A percentile compares a stretch with the other conserved stretches of the same genome.
These are phyloP conservation scores for Delphinella strobiligena DNA, from an alignment of 2,329 filamentous ascomycete genomes.

Conservation along the genomic window DNA sequence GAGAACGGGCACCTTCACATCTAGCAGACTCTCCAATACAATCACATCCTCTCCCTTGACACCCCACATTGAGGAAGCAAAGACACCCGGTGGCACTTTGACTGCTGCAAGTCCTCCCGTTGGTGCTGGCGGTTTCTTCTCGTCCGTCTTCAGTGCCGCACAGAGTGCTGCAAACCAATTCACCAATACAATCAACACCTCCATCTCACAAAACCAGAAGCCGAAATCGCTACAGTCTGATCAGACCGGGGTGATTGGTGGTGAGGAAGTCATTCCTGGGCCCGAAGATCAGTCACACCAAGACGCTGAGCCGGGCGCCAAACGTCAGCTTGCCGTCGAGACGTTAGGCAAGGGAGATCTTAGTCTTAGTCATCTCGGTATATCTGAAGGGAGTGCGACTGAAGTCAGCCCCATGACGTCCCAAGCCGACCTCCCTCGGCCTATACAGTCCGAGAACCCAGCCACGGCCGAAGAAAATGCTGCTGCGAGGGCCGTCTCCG, in stretches of 20 bases:
- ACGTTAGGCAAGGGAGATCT: conserved; percentile 83
- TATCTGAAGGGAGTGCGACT: conserved; percentile 40
- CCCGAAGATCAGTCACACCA: conserved; percentile 10
- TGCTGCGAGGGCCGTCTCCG: conserved; percentile 48
- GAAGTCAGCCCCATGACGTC: conserved; percentile 45
- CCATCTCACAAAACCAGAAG: conserved; percentile 37
- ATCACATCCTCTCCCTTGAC: conserved; percentile 57
- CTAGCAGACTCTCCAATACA: conserved; percentile 78
- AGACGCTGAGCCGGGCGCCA: conserved; percentile 40
- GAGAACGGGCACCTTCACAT: conserved; percentile 6
- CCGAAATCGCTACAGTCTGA: conserved; percentile 25
- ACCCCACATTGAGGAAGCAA: conserved; percentile 61
- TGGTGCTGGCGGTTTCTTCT: conserved; percentile 62
- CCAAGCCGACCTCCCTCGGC: conserved; percentile 24
- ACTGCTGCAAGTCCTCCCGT: conserved; percentile 30
- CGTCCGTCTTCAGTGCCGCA: conserved; percentile 80
- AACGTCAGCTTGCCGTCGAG: conserved; percentile 60
- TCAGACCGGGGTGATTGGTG: conserved; percentile 17
- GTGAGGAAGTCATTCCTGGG: conserved; percentile 31
- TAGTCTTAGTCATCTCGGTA: conserved; percentile 78
- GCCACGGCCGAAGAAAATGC: conserved; percentile 48
- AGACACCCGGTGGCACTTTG: conserved; percentile 44
- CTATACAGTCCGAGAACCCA: conserved; percentile 28
- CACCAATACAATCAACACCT: conserved; percentile 61
- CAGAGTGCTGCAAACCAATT: conserved; percentile 77